phyloP scores from a whole-genome alignment of 2,329 filamentous ascomycete genomes.

The Fusarium luffae region DNA sequence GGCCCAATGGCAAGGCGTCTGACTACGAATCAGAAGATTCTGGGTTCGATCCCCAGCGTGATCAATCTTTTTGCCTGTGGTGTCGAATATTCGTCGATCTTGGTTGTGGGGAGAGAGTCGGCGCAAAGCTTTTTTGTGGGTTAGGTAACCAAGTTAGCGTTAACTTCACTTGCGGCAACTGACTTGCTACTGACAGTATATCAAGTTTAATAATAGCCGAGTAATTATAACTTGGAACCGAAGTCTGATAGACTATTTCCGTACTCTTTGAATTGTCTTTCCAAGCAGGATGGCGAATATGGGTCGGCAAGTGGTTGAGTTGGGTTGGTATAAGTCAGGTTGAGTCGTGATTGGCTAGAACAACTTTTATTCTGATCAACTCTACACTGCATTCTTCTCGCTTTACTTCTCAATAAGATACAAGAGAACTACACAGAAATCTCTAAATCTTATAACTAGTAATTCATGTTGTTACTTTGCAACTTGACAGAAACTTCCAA shows the following conservation, averaged over 20 bases:
- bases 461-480: not conserved
- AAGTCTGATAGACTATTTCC: too few relatives aligned
- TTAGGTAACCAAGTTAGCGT: not conserved
- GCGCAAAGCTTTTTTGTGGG: not conserved
- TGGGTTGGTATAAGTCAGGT: not conserved
- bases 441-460: not conserved
- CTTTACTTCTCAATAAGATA: not conserved
- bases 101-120: not conserved
- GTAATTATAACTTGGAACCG: too few relatives aligned
- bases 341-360: not conserved
- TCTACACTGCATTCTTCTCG: not conserved
- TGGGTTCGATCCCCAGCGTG: slow-evolving; percentile 48
- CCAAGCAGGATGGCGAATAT: not conserved
- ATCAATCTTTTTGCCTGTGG: slow-evolving; percentile 13
- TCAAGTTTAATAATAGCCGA: too few relatives aligned
- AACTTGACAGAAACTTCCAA: not conserved
- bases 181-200: not conserved
- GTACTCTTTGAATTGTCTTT: not conserved
- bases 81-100: not conserved
- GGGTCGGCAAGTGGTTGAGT: not conserved
- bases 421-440: not conserved
- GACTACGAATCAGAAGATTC: slow-evolving; percentile 51
- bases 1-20: slow-evolving; percentile 50
- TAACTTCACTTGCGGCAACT: not conserved
- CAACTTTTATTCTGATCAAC: not conserved